A percentile compares a stretch with the other conserved stretches of the same genome.
phyloP scores from a whole-genome alignment of 2,329 filamentous ascomycete species.

The Ophiosphaerella herpotricha region DNA sequence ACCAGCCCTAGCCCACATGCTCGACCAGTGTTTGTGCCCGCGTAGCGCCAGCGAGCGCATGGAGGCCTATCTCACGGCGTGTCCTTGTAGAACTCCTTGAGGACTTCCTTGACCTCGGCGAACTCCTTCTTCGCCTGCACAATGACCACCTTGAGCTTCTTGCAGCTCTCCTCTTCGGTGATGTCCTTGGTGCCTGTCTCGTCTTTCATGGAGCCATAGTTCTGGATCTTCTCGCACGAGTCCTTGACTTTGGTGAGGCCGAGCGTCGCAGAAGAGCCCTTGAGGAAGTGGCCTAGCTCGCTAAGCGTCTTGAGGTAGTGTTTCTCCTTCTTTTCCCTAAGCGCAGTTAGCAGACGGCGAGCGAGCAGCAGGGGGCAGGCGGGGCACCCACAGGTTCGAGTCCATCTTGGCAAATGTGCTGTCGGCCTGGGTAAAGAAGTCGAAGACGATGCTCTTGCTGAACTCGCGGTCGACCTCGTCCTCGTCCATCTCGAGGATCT shows the following conservation, averaged over 20 bases:
- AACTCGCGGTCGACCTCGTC: conserved; percentile 84
- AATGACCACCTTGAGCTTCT: conserved; percentile 72
- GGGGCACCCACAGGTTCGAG: conserved; percentile 70
- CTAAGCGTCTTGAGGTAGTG: conserved; percentile 70
- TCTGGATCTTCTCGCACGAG: conserved; percentile 94
- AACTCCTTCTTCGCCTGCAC: conserved; percentile 77
- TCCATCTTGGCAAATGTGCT: conserved; percentile 88
- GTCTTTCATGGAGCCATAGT: conserved; percentile 83
- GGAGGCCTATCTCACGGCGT: neutral
- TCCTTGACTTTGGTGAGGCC: conserved; percentile 90
- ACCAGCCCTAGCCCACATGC: neutral
- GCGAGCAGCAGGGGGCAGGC: neutral
- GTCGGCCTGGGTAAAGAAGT: conserved; percentile 91
- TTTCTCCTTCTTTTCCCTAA: conserved; percentile 65
- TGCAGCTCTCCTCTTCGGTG: conserved; percentile 67
- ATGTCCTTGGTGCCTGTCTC: conserved; percentile 71
- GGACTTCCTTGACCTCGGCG: conserved; percentile 68
- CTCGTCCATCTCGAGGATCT: conserved; percentile 99
- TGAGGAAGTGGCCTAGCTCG: conserved; percentile 89
- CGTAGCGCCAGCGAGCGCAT: no score
- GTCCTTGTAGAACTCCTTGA: conserved; percentile 73
- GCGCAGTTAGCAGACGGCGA: conserved; percentile 11
- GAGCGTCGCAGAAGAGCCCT: conserved; percentile 93
- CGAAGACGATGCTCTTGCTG: conserved; percentile 83
- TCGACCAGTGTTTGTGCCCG: neutral